These are phyloP conservation scores for Aureobasidium pullulans DNA, from an alignment of 2,329 filamentous ascomycete species.

Conservation along the genomic window DNA sequence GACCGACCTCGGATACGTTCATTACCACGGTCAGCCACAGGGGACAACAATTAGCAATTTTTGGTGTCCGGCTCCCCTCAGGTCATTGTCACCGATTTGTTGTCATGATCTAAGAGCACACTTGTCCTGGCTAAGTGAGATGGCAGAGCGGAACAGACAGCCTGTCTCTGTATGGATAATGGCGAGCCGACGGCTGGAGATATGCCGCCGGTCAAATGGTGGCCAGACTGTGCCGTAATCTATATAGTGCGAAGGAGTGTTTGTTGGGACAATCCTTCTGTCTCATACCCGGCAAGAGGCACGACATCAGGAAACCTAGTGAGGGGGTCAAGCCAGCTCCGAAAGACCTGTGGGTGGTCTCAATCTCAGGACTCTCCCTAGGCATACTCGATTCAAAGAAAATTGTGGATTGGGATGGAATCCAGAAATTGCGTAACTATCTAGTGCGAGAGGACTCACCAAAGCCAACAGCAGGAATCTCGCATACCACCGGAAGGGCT, in stretches of 20 bases:
- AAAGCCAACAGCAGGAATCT: neutral
- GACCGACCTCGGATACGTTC: constrained; percentile 5
- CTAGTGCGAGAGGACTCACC: too few relatives aligned
- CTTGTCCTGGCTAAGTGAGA: neutral
- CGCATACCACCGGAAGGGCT: neutral
- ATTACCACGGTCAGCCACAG: neutral
- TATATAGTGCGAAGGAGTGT: neutral
- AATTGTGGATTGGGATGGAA: too few relatives aligned
- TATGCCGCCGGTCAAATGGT: too few relatives aligned
- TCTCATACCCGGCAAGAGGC: too few relatives aligned
- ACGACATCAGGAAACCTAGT: too few relatives aligned
- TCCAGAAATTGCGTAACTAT: too few relatives aligned
- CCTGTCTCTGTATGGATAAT: neutral
- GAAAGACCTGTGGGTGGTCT: too few relatives aligned
- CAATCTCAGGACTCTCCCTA: too few relatives aligned
- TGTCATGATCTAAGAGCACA: neutral
- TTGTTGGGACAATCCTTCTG: too few relatives aligned
- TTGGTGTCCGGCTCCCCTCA: constrained; percentile 1
- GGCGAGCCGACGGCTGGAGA: neutral
- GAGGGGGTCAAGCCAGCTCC: too few relatives aligned
- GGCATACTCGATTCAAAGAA: too few relatives aligned
- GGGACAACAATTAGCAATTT: neutral
- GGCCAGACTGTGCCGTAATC: neutral
- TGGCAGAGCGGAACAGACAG: neutral
- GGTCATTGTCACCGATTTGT: neutral